phyloP scores from a whole-genome alignment of 345 rosid species.

The Gossypioides kirkii region DNA sequence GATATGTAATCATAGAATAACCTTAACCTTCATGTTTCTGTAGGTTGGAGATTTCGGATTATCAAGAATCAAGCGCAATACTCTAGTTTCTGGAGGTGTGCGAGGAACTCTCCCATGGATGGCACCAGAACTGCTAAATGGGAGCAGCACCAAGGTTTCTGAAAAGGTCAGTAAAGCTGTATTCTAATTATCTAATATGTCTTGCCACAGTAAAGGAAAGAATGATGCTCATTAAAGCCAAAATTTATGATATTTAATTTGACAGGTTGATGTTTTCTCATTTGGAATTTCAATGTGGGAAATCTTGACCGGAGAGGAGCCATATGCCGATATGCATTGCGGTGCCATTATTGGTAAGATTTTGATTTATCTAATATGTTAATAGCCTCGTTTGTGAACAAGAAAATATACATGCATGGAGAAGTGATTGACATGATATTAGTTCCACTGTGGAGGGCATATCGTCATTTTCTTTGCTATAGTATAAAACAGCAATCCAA shows the following conservation, averaged over 20 bases:
- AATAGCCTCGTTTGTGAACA: background rate
- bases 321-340: conserved; percentile 70
- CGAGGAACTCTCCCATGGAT: conserved; percentile 77
- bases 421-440: background rate
- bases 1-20: background rate
- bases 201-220: background rate
- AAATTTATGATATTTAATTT: conserved; percentile 8
- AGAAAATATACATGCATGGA: background rate
- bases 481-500: background rate
- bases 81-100: conserved; percentile 68
- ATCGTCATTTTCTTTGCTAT: background rate
- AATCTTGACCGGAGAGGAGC: conserved; percentile 66
- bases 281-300: conserved; percentile 75
- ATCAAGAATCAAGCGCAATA: conserved; percentile 63
- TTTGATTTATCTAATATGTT: background rate
- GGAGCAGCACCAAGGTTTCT: conserved; percentile 59
- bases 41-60: conserved; percentile 76
- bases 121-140: conserved; percentile 73
- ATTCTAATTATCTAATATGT: background rate
- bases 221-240: background rate
- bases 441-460: background rate
- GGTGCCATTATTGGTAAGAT: conserved; percentile 67
- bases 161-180: conserved; percentile 41
- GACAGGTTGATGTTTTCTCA: conserved; percentile 60
- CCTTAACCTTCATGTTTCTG: conserved; percentile 3